Evolutionary conservation across 192 early-diverging fungal genomes (phyloP), one percentile per base, ranked within the genome.

Genomic region (Rhizoclosmatium globosum): DNA sequence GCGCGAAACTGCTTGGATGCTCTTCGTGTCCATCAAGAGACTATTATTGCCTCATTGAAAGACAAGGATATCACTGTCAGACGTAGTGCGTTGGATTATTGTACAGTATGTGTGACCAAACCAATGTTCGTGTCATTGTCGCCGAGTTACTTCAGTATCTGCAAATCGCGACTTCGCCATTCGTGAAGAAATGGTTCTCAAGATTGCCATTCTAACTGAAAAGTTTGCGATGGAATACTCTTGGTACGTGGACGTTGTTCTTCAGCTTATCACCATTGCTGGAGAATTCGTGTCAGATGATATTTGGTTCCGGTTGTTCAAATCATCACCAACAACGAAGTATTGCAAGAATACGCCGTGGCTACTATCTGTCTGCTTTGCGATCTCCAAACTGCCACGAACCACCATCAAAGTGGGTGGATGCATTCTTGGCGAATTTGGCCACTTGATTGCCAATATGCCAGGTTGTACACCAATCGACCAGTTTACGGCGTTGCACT

Each of bases 41-140:
- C 93, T 3, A 96, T 99, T 69, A 90, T 98, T 78, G 89, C 90
- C 81, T 96, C 96, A 0, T 85, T 99, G 80, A 92, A 94, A 43
- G 98, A 99, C 88, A 96, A 96, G 79, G 98, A 99, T 80, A 94
- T 98, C 81, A 98, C 95, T 86, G 97, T 99, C 47, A 86, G 98
- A 21, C 92, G 97, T 44, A 90, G 96, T 38, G 98, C 95, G 3
- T 81, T 99, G 79, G 97, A 99, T 85, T 99, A 2, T 80, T 99
- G 38, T 99, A 98, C 85, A 94, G 93, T 77, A 99, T 99, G 96
- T 99, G 97, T 85, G 95, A 97, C 76, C 89, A 89, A 4, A 85
- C 86, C 71, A 99, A 95, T 76, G 92, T 95, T 21, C 91, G 93
- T 64, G 86, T 87, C 1, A 95, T 98, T 70, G 97, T 99, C 3